phyloP scores from a whole-genome alignment of 2,329 filamentous ascomycete species.

The Parastagonospora nodorum region DNA sequence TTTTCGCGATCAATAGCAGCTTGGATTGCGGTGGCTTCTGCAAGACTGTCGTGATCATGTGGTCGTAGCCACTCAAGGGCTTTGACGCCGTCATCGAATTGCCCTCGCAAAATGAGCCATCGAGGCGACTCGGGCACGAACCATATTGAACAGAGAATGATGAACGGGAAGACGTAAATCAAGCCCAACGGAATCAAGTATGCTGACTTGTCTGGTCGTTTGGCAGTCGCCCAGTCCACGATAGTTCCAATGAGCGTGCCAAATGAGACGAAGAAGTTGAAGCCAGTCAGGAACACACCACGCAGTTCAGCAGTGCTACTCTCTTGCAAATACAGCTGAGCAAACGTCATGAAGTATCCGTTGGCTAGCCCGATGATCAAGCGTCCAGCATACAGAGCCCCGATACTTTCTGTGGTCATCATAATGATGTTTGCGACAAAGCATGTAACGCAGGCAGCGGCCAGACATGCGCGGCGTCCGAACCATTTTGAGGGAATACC shows the following conservation, averaged over 20 bases:
- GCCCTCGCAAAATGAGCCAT: slow-evolving; percentile 40
- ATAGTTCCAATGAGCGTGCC: slow-evolving; percentile 54
- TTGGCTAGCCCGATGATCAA: slow-evolving; percentile 62
- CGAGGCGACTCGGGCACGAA: slow-evolving; percentile 40
- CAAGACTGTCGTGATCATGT: slow-evolving; percentile 47
- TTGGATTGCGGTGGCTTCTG: slow-evolving; percentile 37
- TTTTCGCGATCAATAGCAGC: slow-evolving; percentile 42
- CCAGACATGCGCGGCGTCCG: slow-evolving; percentile 54
- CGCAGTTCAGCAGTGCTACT: slow-evolving; percentile 57
- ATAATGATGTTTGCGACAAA: slow-evolving; percentile 61
- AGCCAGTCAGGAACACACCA: slow-evolving; percentile 54
- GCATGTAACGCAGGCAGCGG: slow-evolving; percentile 56
- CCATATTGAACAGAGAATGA: slow-evolving; percentile 49
- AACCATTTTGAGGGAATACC: slow-evolving; percentile 49
- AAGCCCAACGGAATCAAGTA: slow-evolving; percentile 58
- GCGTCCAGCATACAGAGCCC: slow-evolving; percentile 60
- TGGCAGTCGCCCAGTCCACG: slow-evolving; percentile 57
- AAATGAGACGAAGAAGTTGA: slow-evolving; percentile 56
- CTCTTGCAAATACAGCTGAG: slow-evolving; percentile 58
- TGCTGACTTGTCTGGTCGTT: slow-evolving; percentile 36
- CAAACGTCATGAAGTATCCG: slow-evolving; percentile 62
- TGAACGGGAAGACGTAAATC: slow-evolving; percentile 54
- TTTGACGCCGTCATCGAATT: slow-evolving; percentile 42
- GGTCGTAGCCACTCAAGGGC: slow-evolving; percentile 45
- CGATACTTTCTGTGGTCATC: slow-evolving; percentile 61